These are phyloP conservation scores for Tarenaya hassleriana DNA, from an alignment of 345 rosid genomes.

Conservation along the genomic window DNA sequence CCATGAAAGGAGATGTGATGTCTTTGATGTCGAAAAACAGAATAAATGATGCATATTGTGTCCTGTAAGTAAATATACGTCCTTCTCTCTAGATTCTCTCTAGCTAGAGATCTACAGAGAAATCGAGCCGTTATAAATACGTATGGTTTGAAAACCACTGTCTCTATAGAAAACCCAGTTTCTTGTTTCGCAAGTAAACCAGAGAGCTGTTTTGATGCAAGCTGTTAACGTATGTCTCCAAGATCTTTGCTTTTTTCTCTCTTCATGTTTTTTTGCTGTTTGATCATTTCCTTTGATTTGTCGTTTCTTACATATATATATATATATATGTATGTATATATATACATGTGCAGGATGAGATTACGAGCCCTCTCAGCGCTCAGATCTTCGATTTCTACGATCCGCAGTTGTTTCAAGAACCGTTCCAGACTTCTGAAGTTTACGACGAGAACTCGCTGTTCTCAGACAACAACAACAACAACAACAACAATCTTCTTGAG, in stretches of 20 bases:
- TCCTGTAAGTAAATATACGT: too few relatives aligned
- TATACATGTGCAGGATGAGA: too few relatives aligned
- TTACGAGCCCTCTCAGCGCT: slow-evolving; percentile 65
- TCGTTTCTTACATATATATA: slow-evolving; percentile 2
- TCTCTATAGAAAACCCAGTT: too few relatives aligned
- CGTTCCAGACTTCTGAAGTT: slow-evolving; percentile 63
- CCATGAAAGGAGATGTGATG: slow-evolving; percentile 18
- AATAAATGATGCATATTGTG: too few relatives aligned
- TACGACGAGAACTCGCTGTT: slow-evolving; percentile 34
- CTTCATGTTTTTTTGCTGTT: slow-evolving; percentile 1
- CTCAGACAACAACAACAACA: slow-evolving; percentile 32
- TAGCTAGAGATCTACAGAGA: too few relatives aligned
- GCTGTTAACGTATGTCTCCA: slow-evolving; percentile 16
- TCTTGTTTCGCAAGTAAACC: slow-evolving; percentile 24
- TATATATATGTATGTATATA: too few relatives aligned
- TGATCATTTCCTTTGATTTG: not conserved
- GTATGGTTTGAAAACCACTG: too few relatives aligned
- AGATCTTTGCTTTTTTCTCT: slow-evolving; percentile 6
- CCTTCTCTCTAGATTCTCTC: too few relatives aligned
- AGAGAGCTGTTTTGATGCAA: slow-evolving; percentile 23
- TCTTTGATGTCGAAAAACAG: not conserved
- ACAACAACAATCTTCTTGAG: slow-evolving; percentile 26
- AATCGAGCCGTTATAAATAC: too few relatives aligned
- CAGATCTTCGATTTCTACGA: slow-evolving; percentile 59
- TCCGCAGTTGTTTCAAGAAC: slow-evolving; percentile 53